A percentile compares a stretch with the other conserved stretches of the same genome.
These are phyloP conservation scores for Paecilomyces formosus DNA, from an alignment of 2,329 filamentous ascomycete species.

Conservation along the genomic window DNA sequence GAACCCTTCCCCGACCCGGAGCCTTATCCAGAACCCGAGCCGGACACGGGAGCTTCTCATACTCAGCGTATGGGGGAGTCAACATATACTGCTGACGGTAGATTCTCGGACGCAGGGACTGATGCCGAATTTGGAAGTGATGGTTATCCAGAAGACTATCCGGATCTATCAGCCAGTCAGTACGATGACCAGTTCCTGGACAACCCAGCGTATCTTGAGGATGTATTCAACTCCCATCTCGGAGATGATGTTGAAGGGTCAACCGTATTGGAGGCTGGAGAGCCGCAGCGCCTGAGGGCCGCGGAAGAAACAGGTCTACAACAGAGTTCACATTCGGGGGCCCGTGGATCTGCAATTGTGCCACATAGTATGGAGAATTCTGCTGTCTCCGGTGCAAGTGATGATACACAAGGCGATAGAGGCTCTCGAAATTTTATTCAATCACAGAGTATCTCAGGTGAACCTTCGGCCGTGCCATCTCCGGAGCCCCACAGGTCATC, in stretches of 20 bases:
- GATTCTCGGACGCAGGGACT: constrained; percentile 35
- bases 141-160: constrained; percentile 18
- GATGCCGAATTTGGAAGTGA: constrained; percentile 23
- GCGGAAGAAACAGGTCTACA: constrained; percentile 11
- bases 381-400: not conserved
- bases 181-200: constrained; percentile 25
- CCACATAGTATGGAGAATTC: constrained; percentile 3
- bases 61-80: constrained; percentile 21
- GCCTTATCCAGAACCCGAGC: constrained; percentile 9
- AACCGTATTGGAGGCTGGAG: constrained; percentile 7
- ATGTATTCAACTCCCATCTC: constrained; percentile 27
- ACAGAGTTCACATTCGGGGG: constrained; percentile 9
- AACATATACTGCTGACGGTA: constrained; percentile 27
- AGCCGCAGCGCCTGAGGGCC: constrained; percentile 1
- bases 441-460: not conserved
- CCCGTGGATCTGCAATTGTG: not conserved
- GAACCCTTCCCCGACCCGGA: not conserved
- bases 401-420: not conserved
- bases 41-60: not conserved
- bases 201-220: constrained; percentile 31
- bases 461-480: not conserved
- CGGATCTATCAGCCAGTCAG: constrained; percentile 14
- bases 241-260: constrained; percentile 23
- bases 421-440: not conserved
- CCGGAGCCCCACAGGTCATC: not conserved